Conservation (phyloP, 2,329 filamentous ascomycete species). For the Fulvia fulva region DNA sequence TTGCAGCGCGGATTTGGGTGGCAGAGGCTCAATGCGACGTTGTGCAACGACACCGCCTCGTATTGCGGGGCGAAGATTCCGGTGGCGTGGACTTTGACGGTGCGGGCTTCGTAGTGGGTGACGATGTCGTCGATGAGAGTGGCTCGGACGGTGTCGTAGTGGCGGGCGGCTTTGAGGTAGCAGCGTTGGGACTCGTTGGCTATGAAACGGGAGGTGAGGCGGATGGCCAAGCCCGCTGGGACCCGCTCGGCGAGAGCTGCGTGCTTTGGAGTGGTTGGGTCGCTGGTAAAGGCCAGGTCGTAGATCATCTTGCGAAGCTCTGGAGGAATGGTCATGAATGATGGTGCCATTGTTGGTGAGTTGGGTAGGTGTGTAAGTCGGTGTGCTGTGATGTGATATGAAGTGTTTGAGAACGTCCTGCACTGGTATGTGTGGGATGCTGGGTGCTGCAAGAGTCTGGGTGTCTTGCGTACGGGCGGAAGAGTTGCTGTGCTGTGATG, state of each 20-base stretch:
- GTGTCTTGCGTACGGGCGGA: too few species aligned
- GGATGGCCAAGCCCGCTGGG: background rate
- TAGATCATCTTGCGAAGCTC: background rate
- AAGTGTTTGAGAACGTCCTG: background rate
- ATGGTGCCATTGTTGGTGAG: background rate
- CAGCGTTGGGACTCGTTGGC: background rate
- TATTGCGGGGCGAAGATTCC: background rate
- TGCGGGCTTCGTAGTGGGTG: background rate
- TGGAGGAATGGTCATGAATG: background rate
- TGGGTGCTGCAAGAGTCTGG: background rate
- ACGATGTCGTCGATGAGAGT: background rate
- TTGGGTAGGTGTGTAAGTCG: background rate
- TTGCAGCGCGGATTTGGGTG: background rate
- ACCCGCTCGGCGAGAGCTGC: background rate
- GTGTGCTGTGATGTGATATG: background rate
- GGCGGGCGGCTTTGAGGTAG: background rate
- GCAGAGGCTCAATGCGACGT: background rate
- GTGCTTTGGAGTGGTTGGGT: background rate
- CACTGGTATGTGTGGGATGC: background rate
- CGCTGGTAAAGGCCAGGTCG: background rate
- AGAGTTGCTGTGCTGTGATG: too few species aligned
- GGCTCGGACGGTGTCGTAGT: background rate
- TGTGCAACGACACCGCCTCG: background rate
- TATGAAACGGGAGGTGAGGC: background rate
- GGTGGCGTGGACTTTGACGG: background rate